These are phyloP conservation scores for Neofusicoccum laricinum DNA, from an alignment of 2,329 filamentous ascomycete species.

Conservation along the genomic window DNA sequence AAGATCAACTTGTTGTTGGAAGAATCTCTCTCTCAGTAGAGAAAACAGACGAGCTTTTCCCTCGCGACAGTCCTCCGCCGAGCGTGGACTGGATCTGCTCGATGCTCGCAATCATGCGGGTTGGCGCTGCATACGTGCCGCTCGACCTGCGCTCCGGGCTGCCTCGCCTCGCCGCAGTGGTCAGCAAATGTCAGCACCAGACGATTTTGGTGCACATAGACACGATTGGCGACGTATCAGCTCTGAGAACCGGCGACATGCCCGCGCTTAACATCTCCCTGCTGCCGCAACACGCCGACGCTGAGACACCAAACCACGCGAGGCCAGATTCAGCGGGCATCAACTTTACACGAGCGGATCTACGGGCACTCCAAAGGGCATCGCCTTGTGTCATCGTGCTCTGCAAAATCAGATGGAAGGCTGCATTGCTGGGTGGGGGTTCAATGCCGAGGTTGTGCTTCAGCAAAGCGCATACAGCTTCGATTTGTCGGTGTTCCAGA, in stretches of 20 bases:
- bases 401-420: slow-evolving; percentile 28
- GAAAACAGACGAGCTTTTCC: too few relatives aligned
- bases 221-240: too few relatives aligned
- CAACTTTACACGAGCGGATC: slow-evolving; percentile 8
- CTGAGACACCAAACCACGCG: too few relatives aligned
- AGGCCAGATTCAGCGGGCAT: too few relatives aligned
- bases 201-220: slow-evolving; percentile 28
- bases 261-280: too few relatives aligned
- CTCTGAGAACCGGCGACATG: too few relatives aligned
- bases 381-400: slow-evolving; percentile 5
- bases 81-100: slow-evolving; percentile 35
- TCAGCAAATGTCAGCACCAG: slow-evolving; percentile 26
- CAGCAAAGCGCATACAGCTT: neutral
- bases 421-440: neutral
- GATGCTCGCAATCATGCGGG: slow-evolving; percentile 41
- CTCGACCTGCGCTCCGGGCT: slow-evolving; percentile 37
- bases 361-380: neutral
- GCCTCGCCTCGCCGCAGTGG: slow-evolving; percentile 31
- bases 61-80: too few relatives aligned
- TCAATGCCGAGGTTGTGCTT: neutral
- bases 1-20: too few relatives aligned
- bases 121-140: slow-evolving; percentile 36
- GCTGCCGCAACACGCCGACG: too few relatives aligned
- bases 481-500: neutral
- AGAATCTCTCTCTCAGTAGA: too few relatives aligned